These are phyloP conservation scores for Kwoniella mangroviensis DNA, from an alignment of 768 basidiomycete genomes.

Conservation along the genomic window DNA sequence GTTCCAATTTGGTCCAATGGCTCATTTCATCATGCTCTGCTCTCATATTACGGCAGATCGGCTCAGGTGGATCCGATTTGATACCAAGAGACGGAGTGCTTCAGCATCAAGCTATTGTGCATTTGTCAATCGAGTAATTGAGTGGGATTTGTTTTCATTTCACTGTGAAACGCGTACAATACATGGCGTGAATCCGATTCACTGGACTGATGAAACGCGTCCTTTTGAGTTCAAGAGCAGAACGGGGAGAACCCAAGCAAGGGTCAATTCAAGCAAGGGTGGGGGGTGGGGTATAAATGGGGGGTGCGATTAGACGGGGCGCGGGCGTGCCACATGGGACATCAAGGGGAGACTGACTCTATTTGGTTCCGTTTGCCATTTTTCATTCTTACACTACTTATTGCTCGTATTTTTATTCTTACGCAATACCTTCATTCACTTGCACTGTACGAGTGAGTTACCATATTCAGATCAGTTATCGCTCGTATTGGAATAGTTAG, in stretches of 20 bases:
- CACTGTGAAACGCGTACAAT: slow-evolving; percentile 10
- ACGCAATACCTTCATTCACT: not conserved
- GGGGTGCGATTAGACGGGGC: not conserved
- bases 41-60: not conserved
- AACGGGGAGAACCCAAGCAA: not conserved
- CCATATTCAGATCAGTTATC: not conserved
- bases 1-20: not conserved
- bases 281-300: not conserved
- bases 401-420: not conserved
- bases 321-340: not conserved
- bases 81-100: slow-evolving; percentile 1
- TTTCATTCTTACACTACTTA: too few relatives aligned
- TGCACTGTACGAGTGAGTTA: not conserved
- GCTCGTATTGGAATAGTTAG: not conserved
- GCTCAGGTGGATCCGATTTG: not conserved
- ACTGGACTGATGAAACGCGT: slow-evolving; percentile 3
- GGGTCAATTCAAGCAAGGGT: too few relatives aligned
- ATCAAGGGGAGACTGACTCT: not conserved
- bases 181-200: too few relatives aligned
- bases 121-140: not conserved
- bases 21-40: not conserved
- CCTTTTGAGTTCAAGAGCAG: not conserved
- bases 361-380: not conserved
- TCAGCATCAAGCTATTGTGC: too few relatives aligned
- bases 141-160: not conserved